phyloP scores from a whole-genome alignment of 2,329 filamentous ascomycete genomes.

The Coniochaeta sp. region DNA sequence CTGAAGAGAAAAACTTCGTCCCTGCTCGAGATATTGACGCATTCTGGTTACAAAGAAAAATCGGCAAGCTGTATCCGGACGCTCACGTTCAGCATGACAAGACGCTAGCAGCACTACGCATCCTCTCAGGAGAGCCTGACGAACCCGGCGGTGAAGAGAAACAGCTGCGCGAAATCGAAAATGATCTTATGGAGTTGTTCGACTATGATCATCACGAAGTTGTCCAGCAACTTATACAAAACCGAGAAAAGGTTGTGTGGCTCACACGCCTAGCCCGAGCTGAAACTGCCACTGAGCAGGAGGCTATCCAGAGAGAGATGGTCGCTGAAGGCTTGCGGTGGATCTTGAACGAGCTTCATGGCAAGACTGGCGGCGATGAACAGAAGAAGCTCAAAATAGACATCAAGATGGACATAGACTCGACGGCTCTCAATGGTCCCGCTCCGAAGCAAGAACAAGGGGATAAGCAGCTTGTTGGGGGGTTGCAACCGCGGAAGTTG shows the following conservation, averaged over 20 bases:
- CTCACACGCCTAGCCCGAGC: conserved; percentile 79
- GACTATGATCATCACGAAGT: conserved; percentile 95
- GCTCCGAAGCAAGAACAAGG: conserved; percentile 44
- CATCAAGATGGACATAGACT: conserved; percentile 92
- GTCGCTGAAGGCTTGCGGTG: conserved; percentile 75
- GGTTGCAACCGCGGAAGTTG: conserved; percentile 75
- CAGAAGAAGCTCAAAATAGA: conserved; percentile 63
- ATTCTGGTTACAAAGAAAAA: conserved; percentile 92
- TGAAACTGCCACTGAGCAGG: conserved; percentile 69
- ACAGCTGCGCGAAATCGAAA: conserved; percentile 86
- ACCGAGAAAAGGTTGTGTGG: conserved; percentile 93
- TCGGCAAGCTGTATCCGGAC: conserved; percentile 81
- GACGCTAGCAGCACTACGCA: conserved; percentile 73
- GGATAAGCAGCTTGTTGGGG: conserved; percentile 68
- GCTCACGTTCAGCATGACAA: conserved; percentile 92
- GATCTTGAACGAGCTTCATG: conserved; percentile 82
- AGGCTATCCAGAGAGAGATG: conserved; percentile 83
- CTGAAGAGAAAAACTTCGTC: conserved; percentile 54
- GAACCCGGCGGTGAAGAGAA: conserved; percentile 71
- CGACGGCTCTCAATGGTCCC: conserved; percentile 51
- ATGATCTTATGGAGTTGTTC: conserved; percentile 96
- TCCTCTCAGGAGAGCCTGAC: conserved; percentile 69
- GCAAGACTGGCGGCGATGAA: conserved; percentile 55
- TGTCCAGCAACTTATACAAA: conserved; percentile 83
- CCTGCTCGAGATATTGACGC: conserved; percentile 88